These are phyloP conservation scores for Kokia cookei DNA, from an alignment of 441 rosid species.

Conservation along the genomic window DNA sequence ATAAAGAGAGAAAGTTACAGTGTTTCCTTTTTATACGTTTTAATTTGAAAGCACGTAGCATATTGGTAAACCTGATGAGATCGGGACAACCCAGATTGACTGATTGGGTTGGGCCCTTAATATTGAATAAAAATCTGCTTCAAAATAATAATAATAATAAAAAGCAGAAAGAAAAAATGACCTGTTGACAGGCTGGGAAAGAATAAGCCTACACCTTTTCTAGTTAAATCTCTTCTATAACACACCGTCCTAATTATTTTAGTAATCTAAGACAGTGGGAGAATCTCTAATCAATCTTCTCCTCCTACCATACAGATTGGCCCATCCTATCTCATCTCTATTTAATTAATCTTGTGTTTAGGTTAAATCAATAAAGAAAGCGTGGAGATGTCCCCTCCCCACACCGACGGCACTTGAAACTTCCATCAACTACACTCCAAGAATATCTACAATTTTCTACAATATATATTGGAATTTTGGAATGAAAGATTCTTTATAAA, in stretches of 20 bases:
- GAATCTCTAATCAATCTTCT: slow-evolving; percentile 6
- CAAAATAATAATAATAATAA: too few relatives aligned
- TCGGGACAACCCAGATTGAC: too few relatives aligned
- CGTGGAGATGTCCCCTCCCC: slow-evolving; percentile 10
- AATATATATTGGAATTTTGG: background rate
- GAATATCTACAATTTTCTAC: too few relatives aligned
- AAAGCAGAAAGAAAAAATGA: background rate
- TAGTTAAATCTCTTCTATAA: background rate
- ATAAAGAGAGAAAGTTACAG: background rate
- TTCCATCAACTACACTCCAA: background rate
- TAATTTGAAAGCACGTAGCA: background rate
- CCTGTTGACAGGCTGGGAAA: slow-evolving; percentile 6
- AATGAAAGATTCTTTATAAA: slow-evolving; percentile 1
- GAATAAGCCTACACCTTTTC: background rate
- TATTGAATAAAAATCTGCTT: too few relatives aligned
- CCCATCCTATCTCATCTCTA: background rate
- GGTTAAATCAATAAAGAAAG: background rate
- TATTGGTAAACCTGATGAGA: too few relatives aligned
- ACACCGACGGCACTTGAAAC: slow-evolving; percentile 14
- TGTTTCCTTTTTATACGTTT: background rate
- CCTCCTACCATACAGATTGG: slow-evolving; percentile 9
- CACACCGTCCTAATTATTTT: background rate
- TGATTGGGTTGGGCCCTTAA: too few relatives aligned
- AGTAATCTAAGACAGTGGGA: background rate
- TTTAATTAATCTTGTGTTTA: background rate